Base-by-base conservation (phyloP, 208 protist genomes). In the Borovskyia barvae region DNA sequence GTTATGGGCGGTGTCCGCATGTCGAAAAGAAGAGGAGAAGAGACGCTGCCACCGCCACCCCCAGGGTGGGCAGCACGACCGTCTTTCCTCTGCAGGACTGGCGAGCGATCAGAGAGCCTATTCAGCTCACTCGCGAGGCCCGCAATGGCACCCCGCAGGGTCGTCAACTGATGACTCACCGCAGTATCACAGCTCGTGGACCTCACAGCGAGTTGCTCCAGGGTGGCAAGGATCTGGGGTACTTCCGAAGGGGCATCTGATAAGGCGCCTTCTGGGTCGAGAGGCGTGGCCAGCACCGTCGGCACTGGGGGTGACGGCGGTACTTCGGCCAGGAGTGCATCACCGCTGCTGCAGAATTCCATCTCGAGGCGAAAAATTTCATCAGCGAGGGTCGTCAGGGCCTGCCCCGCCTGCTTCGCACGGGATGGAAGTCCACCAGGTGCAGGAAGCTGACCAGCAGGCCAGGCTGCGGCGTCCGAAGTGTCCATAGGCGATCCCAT, bases 91-190 rank as follows among this genome's bases (percentile, higher is more conserved):
- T 20, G 47, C 49, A 65, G 42, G 5, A 17, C 41, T 3, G 51
- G 72, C 50, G 36, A 63, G 53, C 39, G 57, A n/a, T 52, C 66
- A n/a, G 45, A 46, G 19, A 66, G 25, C 9, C 29, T 43, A 35
- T 47, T 63, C 6, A 75, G 35, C 30, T 72, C 54, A 19, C 56
- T 41, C n/a, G 63, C 15, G 8, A 71, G 49, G 28, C 40, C 54
- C 35, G 64, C 71, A 39, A 72, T 66, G n/a, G 65, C 46, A 1
- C 51, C 47, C 11, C 75, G 74, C 49, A 79, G 33, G 11, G 32
- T 17, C 7, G 43, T n/a, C 43, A 85, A 30, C 14, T 55, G 57
- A 32, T 62, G 53, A 7, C 49, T 26, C 24, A 85, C 56, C 20
- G 66, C 49, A 0, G 52, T 51, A 33, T 85, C 79, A 42, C 54